These are phyloP conservation scores for Arabis alpina DNA, from an alignment of 345 rosid species.

Conservation along the genomic window DNA sequence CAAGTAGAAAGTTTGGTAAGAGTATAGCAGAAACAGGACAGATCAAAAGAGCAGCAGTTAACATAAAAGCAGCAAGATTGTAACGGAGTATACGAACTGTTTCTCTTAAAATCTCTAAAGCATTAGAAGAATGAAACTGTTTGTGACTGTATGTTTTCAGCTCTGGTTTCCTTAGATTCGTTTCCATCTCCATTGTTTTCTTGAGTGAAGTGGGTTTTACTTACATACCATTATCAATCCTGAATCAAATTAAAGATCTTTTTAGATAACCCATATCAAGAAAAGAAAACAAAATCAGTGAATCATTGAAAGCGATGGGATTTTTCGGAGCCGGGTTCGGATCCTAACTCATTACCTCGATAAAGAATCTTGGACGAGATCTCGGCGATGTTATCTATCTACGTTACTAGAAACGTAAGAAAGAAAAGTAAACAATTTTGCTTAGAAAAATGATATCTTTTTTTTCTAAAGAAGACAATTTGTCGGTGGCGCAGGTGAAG, in stretches of 20 bases:
- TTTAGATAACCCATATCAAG: constrained; percentile 12
- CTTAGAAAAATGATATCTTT: too few relatives aligned
- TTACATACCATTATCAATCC: constrained; percentile 9
- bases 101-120: constrained; percentile 85
- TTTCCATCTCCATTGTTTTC: constrained; percentile 51
- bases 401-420: constrained; percentile 7
- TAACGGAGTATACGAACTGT: constrained; percentile 78
- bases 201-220: constrained; percentile 30
- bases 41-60: constrained; percentile 63
- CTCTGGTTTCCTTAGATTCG: constrained; percentile 49
- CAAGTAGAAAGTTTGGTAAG: constrained; percentile 68
- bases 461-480: too few relatives aligned
- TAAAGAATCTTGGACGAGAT: constrained; percentile 21
- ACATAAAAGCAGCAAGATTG: constrained; percentile 67
- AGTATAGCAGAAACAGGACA: constrained; percentile 78
- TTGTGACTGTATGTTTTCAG: constrained; percentile 46
- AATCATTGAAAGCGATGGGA: background rate
- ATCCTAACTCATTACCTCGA: constrained; percentile 21
- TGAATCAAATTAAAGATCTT: constrained; percentile 30
- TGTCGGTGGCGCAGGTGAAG: constrained; percentile 40
- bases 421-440: background rate
- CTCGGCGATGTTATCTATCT: constrained; percentile 32
- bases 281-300: constrained; percentile 8
- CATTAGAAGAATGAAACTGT: constrained; percentile 65
- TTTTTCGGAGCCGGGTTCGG: constrained; percentile 19